Evolutionary conservation across 495 filamentous ascomycete species (phyloP).

Genomic region (Neurospora tetrasperma): DNA sequence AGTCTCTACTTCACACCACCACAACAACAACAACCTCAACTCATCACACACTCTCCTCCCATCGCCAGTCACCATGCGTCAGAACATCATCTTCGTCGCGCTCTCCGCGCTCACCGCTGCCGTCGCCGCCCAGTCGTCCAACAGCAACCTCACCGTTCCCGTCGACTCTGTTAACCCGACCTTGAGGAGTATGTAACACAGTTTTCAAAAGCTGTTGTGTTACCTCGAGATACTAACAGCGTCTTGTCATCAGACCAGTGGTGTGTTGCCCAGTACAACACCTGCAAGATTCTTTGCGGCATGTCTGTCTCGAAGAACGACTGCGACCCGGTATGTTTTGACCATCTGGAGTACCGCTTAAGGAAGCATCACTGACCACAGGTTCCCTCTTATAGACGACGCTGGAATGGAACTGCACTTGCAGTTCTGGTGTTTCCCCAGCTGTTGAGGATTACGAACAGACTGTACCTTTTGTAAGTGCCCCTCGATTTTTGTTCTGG

Average conservation of each 20-base stretch:
- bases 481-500: background rate
- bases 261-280: constrained; percentile 27
- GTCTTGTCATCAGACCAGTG: constrained; percentile 14
- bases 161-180: constrained; percentile 7
- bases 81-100: constrained; percentile 18
- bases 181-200: constrained; percentile 12
- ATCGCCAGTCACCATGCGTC: constrained; percentile 20
- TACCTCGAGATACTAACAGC: background rate
- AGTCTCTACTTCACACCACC: background rate
- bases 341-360: background rate
- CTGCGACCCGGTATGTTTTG: constrained; percentile 21
- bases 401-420: constrained; percentile 21
- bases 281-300: constrained; percentile 25
- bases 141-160: constrained; percentile 25
- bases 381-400: constrained; percentile 11
- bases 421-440: constrained; percentile 25
- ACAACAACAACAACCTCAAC: background rate
- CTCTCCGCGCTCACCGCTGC: constrained; percentile 20
- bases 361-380: constrained; percentile 3
- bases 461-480: constrained; percentile 26
- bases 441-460: constrained; percentile 28
- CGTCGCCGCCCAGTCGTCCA: constrained; percentile 16
- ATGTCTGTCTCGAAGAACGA: constrained; percentile 9
- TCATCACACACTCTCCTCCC: background rate
- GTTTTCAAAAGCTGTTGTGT: background rate